Evolutionary conservation across 2,329 filamentous ascomycete genomes (phyloP).

Genomic region (Coleophoma eucalyptorum): DNA sequence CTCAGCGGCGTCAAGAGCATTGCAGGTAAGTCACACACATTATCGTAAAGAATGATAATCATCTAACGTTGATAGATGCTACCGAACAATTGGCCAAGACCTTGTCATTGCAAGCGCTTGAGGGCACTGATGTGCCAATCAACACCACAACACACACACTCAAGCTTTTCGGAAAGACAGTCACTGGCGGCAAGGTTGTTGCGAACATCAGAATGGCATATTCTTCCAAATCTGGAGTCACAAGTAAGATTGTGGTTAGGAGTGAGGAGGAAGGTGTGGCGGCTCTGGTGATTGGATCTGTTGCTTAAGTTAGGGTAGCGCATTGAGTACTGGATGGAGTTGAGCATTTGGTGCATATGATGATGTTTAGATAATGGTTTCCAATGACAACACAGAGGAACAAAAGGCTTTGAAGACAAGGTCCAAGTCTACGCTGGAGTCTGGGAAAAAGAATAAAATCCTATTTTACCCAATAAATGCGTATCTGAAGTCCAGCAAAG

Average conservation of each 20-base stretch:
- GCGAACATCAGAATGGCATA: conserved; percentile 89
- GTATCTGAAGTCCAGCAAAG: neutral
- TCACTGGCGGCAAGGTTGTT: conserved; percentile 84
- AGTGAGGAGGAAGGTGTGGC: conserved; percentile 93
- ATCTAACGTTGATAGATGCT: conserved; percentile 59
- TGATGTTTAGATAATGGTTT: conserved; percentile 24
- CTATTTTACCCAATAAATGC: neutral
- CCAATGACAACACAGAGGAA: neutral
- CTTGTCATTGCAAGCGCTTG: conserved; percentile 86
- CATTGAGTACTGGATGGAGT: conserved; percentile 15
- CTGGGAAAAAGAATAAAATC: neutral
- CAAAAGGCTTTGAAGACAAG: neutral
- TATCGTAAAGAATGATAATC: too few species aligned
- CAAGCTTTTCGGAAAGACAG: conserved; percentile 93
- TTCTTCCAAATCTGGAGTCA: conserved; percentile 88
- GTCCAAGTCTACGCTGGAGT: neutral
- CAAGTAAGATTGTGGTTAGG: conserved; percentile 89
- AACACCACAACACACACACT: conserved; percentile 89
- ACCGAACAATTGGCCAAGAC: conserved; percentile 85
- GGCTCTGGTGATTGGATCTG: conserved; percentile 75
- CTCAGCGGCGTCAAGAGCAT: conserved; percentile 88
- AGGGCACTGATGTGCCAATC: conserved; percentile 87
- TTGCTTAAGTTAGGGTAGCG: conserved; percentile 45
- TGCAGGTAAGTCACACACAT: conserved; percentile 54
- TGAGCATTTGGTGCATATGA: conserved; percentile 21